phyloP scores from a whole-genome alignment of 2,329 filamentous ascomycete genomes.

The Lachnellula hyalina region DNA sequence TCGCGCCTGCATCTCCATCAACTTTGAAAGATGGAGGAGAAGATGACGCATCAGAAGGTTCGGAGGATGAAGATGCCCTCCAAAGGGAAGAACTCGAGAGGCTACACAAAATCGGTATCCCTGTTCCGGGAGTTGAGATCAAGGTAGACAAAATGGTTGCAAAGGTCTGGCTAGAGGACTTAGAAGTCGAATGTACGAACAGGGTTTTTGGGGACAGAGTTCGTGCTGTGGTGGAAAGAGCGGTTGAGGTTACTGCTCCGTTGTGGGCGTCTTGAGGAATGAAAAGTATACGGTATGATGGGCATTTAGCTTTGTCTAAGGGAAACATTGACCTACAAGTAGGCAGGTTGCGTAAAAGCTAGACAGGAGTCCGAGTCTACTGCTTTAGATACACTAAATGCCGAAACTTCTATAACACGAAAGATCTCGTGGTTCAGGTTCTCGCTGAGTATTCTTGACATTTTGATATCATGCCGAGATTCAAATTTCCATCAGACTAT shows the following conservation, averaged over 20 bases:
- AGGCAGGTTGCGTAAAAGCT: not conserved
- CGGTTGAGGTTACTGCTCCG: constrained; percentile 78
- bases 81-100: constrained; percentile 65
- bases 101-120: constrained; percentile 78
- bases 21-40: constrained; percentile 15
- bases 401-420: not conserved
- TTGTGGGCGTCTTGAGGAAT: constrained; percentile 39
- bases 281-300: not conserved
- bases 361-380: not conserved
- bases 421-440: not conserved
- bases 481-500: too few relatives aligned
- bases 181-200: constrained; percentile 83
- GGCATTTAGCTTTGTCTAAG: not conserved
- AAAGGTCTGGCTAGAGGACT: constrained; percentile 83
- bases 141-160: constrained; percentile 83
- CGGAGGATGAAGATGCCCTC: constrained; percentile 32
- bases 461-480: not conserved
- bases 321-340: not conserved
- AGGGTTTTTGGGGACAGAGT: constrained; percentile 78
- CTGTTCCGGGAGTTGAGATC: constrained; percentile 83
- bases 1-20: constrained; percentile 13
- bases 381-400: not conserved
- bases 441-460: too few relatives aligned
- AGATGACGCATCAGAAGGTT: constrained; percentile 24
- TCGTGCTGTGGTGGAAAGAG: constrained; percentile 81